Evolutionary conservation across 768 basidiomycete species (phyloP).

Genomic region (Rhodocollybia butyracea): DNA sequence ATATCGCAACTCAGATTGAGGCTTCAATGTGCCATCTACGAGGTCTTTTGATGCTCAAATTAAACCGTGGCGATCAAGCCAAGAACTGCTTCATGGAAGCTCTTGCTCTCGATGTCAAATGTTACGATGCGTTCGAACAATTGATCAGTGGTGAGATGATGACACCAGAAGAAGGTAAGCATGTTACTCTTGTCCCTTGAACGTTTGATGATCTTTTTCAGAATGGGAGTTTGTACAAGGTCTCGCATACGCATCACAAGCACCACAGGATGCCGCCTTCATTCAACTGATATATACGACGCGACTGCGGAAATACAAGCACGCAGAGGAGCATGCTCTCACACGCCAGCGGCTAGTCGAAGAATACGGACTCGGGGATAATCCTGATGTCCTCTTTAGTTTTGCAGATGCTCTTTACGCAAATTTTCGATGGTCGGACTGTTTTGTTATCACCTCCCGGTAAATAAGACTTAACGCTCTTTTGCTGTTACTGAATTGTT

Average conservation of each 20-base stretch:
- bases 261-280: conserved; percentile 86
- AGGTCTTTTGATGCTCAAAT: conserved; percentile 90
- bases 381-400: conserved; percentile 88
- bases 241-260: conserved; percentile 79
- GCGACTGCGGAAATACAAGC: conserved; percentile 87
- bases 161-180: conserved; percentile 88
- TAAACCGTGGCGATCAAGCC: conserved; percentile 86
- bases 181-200: not conserved
- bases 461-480: conserved; percentile 23
- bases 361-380: conserved; percentile 83
- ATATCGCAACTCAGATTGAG: conserved; percentile 62
- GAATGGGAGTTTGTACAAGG: conserved; percentile 96
- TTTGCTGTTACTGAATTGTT: not conserved
- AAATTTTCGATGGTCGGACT: conserved; percentile 92
- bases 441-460: conserved; percentile 85
- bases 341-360: conserved; percentile 78
- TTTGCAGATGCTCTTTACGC: conserved; percentile 89
- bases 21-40: conserved; percentile 96
- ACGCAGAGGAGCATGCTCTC: conserved; percentile 75
- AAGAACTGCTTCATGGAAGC: conserved; percentile 97
- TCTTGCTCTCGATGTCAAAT: conserved; percentile 90
- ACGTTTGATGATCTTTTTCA: conserved; percentile 25
- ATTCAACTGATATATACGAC: conserved; percentile 91
- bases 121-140: conserved; percentile 93
- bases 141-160: conserved; percentile 94